Evolutionary conservation across 2,329 filamentous ascomycete species (phyloP).

Genomic region (Phaeoacremonium minimum): DNA sequence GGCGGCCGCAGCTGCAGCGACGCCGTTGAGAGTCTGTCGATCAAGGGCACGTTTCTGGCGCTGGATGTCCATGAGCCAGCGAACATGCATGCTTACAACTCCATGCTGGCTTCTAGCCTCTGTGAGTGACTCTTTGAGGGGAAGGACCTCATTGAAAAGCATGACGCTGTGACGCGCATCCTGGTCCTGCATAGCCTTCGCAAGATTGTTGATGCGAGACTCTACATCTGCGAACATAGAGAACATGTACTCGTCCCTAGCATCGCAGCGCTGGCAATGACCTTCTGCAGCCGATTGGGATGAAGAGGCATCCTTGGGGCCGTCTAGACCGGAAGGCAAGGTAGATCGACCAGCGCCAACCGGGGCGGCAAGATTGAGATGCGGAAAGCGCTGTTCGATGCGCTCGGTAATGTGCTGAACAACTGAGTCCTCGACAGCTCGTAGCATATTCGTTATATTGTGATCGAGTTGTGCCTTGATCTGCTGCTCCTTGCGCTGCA

Average conservation of each 20-base stretch:
- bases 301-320: background rate
- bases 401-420: background rate
- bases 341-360: background rate
- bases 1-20: background rate
- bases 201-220: constrained; percentile 51
- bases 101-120: constrained; percentile 55
- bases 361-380: constrained; percentile 27
- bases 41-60: constrained; percentile 5
- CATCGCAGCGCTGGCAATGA: background rate
- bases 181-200: constrained; percentile 52
- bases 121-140: constrained; percentile 58
- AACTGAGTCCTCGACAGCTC: background rate
- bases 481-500: constrained; percentile 4
- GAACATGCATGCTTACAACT: constrained; percentile 55
- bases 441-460: background rate
- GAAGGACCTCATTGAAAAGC: constrained; percentile 58
- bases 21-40: background rate
- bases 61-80: constrained; percentile 48
- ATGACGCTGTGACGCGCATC: constrained; percentile 57
- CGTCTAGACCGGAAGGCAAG: background rate
- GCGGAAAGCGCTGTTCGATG: constrained; percentile 29
- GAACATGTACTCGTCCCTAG: constrained; percentile 35
- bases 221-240: constrained; percentile 47
- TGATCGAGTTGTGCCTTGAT: constrained; percentile 1
- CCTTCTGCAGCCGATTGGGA: background rate